A percentile compares a stretch with the other conserved stretches of the same genome.
phyloP scores from a whole-genome alignment of 2,329 filamentous ascomycete genomes.

The Diaporthe citriasiana region DNA sequence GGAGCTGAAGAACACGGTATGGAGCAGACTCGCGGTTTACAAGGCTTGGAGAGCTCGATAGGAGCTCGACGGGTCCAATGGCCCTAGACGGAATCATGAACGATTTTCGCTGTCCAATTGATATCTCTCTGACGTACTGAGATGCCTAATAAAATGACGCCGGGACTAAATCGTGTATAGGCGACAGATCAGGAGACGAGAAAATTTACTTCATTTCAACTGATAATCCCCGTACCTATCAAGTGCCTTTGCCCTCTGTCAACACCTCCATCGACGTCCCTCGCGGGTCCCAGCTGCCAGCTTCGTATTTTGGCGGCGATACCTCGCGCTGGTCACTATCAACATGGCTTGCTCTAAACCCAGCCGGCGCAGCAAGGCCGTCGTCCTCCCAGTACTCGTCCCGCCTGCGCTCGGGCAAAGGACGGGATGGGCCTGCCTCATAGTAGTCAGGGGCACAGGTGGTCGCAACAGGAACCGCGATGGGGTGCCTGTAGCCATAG shows the following conservation, averaged over 20 bases:
- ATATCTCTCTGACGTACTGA: not conserved
- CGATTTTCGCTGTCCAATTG: slow-evolving; percentile 4
- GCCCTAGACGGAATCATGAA: slow-evolving; percentile 9
- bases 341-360: not conserved
- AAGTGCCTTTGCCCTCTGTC: slow-evolving; percentile 13
- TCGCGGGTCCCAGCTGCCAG: slow-evolving; percentile 12
- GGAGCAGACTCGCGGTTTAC: not conserved
- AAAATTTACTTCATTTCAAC: not conserved
- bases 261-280: slow-evolving; percentile 28
- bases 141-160: not conserved
- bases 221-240: not conserved
- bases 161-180: not conserved
- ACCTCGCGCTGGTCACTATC: slow-evolving; percentile 4
- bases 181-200: not conserved
- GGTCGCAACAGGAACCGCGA: slow-evolving; percentile 10
- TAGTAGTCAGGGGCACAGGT: not conserved
- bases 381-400: slow-evolving; percentile 14
- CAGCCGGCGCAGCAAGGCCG: not conserved
- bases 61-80: not conserved
- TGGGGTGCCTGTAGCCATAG: slow-evolving; percentile 18
- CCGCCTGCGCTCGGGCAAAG: slow-evolving; percentile 4
- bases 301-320: slow-evolving; percentile 39
- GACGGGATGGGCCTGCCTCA: not conserved
- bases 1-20: slow-evolving; percentile 11
- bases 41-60: not conserved